Base-by-base conservation (phyloP, 768 basidiomycete species). In the Hygrophorus russula region DNA sequence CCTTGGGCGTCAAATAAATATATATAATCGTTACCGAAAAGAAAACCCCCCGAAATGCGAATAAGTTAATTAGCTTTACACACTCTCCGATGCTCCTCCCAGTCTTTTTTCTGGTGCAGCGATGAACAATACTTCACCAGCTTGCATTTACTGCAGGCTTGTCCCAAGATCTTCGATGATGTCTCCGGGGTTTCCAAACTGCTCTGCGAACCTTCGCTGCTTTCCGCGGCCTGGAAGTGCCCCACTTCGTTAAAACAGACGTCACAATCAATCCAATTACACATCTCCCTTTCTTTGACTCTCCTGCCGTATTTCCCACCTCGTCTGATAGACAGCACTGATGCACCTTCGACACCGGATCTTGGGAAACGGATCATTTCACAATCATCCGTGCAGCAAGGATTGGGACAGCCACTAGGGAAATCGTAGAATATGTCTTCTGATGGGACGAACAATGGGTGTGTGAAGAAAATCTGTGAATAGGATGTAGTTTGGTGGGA, bases 331-430 rank as follows among this genome's bases (percentile, higher is more conserved):
- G 78, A 68, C 29, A 86, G 67, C 33, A 85, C 66, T 3, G 70
- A 70, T 4, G 83, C 82, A 2, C 64, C 67, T 44, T 78, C 76
- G 15, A 73, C 52, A 2, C 83, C 82, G 44, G 69, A 65, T 44
- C 82, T 65, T 2, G 83, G 83, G 49, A 86, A 86, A 39, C 82
- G 77, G 52, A 86, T 79, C 73, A 85, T 82, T 60, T 86, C 82
- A 56, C 82, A 86, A 56, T 86, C 82, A 48, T 86, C 82, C 28
- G 74, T 80, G 57, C 83, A 86, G 53, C 77, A 81, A 1, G 80
- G 82, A 46, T 83, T 86, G 24, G 80, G 82, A 52, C 83, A 86
- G 12, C 83, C 83, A 8, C 77, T 82, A 5, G 83, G 83, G 53
- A 83, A 82, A 57, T 85, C 82, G 57, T 74, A 76, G 60, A 82